These are phyloP conservation scores for Stephanodiscus minutulus DNA, from an alignment of 108 stramenopile genomes.

Conservation along the genomic window DNA sequence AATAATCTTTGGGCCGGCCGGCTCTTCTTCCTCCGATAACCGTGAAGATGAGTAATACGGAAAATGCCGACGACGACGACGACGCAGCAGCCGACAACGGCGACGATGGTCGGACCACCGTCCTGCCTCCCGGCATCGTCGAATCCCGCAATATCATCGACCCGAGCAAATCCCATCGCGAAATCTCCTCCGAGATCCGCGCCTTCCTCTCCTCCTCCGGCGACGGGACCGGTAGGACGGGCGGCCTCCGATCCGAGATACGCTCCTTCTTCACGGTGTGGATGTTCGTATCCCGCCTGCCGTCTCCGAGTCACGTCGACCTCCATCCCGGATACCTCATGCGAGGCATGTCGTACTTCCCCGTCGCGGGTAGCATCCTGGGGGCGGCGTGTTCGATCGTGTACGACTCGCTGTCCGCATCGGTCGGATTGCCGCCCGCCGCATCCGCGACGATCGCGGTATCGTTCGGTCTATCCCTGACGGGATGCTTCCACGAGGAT, in stretches of 20 bases:
- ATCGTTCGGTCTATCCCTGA: constrained; percentile 48
- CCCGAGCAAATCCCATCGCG: too few relatives aligned
- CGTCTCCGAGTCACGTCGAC: constrained; percentile 70
- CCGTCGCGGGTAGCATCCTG: constrained; percentile 62
- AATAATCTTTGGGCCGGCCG: too few relatives aligned
- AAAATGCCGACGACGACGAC: background rate
- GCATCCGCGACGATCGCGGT: constrained; percentile 44
- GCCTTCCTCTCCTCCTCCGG: constrained; percentile 10
- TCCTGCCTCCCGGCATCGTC: constrained; percentile 46
- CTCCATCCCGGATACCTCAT: constrained; percentile 74
- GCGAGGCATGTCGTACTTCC: constrained; percentile 78
- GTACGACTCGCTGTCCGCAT: constrained; percentile 43
- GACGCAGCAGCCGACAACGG: background rate
- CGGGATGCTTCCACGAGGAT: constrained; percentile 87
- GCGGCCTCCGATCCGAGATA: too few relatives aligned
- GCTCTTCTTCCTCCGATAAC: too few relatives aligned
- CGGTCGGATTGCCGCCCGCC: constrained; percentile 47
- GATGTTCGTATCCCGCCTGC: constrained; percentile 71
- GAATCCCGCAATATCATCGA: constrained; percentile 33
- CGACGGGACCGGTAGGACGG: too few relatives aligned
- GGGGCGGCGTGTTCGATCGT: constrained; percentile 41
- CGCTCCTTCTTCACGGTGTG: constrained; percentile 63
- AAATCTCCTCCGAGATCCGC: too few relatives aligned
- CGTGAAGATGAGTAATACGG: too few relatives aligned
- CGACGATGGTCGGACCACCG: constrained; percentile 28